Evolutionary conservation across 768 basidiomycete genomes (phyloP).

Genomic region (Phylloporus sp.): DNA sequence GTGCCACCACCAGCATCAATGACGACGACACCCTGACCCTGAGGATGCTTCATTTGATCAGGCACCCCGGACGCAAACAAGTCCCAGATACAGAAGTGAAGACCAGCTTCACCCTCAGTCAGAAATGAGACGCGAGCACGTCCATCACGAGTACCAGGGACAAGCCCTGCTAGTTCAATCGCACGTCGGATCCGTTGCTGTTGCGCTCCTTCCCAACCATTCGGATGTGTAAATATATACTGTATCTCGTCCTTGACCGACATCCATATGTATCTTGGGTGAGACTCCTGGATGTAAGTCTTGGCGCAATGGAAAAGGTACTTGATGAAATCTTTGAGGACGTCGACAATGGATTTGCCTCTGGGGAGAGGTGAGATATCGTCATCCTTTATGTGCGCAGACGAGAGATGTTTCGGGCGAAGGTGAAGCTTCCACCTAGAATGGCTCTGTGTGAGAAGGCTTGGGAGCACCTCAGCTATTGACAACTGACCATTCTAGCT

Average conservation of each 20-base stretch:
- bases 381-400: constrained; percentile 22
- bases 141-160: constrained; percentile 36
- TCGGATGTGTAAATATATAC: constrained; percentile 56
- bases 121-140: constrained; percentile 46
- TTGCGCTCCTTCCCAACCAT: constrained; percentile 59
- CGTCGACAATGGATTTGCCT: constrained; percentile 33
- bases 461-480: neutral
- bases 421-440: constrained; percentile 38
- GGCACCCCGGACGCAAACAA: constrained; percentile 9
- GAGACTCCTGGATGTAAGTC: constrained; percentile 42
- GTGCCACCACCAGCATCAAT: constrained; percentile 49
- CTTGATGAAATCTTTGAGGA: constrained; percentile 43
- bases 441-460: neutral
- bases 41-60: constrained; percentile 8
- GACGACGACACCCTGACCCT: constrained; percentile 36
- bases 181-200: constrained; percentile 51
- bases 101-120: constrained; percentile 58
- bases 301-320: constrained; percentile 43
- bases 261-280: constrained; percentile 41
- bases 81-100: constrained; percentile 51
- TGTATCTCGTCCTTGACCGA: constrained; percentile 40
- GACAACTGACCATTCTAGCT: constrained; percentile 38
- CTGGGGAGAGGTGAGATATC: constrained; percentile 38
- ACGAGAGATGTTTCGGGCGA: constrained; percentile 28
- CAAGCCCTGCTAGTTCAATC: constrained; percentile 46